Percentiles rank a stretch among this genome's conserved stretches.
Evolutionary conservation across 441 rosid genomes (phyloP).

Genomic region (Pelargonium myrrhifolium): DNA sequence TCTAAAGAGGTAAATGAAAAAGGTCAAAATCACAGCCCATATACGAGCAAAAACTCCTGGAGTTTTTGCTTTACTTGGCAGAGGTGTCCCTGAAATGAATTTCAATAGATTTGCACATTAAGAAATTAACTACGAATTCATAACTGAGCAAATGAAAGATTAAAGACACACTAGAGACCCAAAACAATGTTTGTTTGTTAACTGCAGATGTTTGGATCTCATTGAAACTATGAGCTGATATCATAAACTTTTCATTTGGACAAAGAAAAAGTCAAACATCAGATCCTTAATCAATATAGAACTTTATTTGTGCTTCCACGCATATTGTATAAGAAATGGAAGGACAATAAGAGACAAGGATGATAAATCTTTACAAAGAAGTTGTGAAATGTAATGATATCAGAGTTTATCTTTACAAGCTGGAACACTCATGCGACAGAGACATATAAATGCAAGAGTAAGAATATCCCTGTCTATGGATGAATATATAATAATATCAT

Average conservation of each 20-base stretch:
- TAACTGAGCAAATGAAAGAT: background rate
- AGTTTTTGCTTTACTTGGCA: slow-evolving; percentile 38
- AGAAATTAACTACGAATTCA: background rate
- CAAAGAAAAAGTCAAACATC: background rate
- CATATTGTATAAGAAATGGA: background rate
- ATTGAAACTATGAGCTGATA: background rate
- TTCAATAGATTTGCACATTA: background rate
- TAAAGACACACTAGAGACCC: background rate
- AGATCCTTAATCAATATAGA: background rate
- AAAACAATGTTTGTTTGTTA: background rate
- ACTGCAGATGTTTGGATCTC: background rate
- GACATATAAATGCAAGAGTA: background rate
- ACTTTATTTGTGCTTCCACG: background rate
- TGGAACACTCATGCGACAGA: background rate
- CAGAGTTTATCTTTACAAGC: background rate
- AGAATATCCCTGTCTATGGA: background rate
- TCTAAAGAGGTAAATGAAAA: slow-evolving; percentile 45
- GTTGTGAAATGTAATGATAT: background rate
- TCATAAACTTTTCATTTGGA: background rate
- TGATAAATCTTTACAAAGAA: background rate
- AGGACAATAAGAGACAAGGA: background rate
- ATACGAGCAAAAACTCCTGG: slow-evolving; percentile 45
- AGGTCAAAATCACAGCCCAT: slow-evolving; percentile 41
- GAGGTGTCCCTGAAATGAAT: slow-evolving; percentile 37
- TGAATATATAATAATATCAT: background rate